Evolutionary conservation across 2,329 filamentous ascomycete genomes (phyloP), one percentile per base, ranked within the genome.

Genomic region (Periconia macrospinosa): DNA sequence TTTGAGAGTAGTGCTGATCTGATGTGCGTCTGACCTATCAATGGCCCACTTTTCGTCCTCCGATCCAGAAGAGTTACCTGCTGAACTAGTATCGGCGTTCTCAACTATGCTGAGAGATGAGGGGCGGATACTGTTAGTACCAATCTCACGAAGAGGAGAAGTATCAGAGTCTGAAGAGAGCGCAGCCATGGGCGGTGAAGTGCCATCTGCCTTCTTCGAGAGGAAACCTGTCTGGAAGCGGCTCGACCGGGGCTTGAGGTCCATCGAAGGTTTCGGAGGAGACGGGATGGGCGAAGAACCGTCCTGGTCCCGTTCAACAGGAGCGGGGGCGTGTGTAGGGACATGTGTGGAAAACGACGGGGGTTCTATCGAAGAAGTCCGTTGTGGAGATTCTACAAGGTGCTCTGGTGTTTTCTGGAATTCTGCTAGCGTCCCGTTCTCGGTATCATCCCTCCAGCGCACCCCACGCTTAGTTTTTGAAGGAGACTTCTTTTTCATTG

Each of bases 161-260:
- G 74, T 75, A 45, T 81, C 82, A 33, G 78, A 79, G 53, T 87
- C 85, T 18, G 85, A 86, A 3, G 84, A 84, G 19, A 83, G 81
- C 40, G 86, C 74, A 8, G 80, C 79, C 14, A 85, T 82, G 1
- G 81, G 76, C 14, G 83, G 74, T 3, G 89, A 88, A 2, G 89
- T 91, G 48, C 83, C 86, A 44, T 82, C 78, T 1, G 69, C 63
- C 41, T 77, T 86, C 71, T 87, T 89, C 1, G 90, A 86, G 20
- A 97, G 77, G 72, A 96, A 96, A 6, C 93, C 93, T 2, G 92
- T 83, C 65, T 96, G 90, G 76, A 97, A 97, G 42, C 93, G 85
- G 75, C 84, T 89, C 47, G 84, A 84, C 63, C 64, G 65, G 33
- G 81, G 81, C 55, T 82, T 47, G 35, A 86, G 70, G 41, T 88